A percentile compares a stretch with the other conserved stretches of the same genome.
Conservation (phyloP, 768 basidiomycete species). For the Auricularia heimuer region DNA sequence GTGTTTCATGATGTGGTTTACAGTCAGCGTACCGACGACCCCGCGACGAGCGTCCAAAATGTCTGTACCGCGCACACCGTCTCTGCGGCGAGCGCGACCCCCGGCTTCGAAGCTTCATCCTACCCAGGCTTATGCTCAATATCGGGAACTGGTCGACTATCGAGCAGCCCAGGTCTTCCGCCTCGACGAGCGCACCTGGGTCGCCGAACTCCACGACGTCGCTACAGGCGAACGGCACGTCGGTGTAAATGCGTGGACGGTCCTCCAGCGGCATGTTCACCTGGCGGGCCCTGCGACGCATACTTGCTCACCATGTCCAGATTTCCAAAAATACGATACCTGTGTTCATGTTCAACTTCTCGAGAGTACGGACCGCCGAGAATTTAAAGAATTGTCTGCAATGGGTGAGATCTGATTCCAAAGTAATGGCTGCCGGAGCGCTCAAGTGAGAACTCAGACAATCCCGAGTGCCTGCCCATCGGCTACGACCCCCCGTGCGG, state of each 20-base stretch:
- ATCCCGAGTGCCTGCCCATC: too few species aligned
- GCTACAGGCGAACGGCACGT: background rate
- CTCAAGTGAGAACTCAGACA: too few species aligned
- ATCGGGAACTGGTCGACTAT: background rate
- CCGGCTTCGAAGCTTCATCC: background rate
- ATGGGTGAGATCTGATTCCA: too few species aligned
- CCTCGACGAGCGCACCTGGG: background rate
- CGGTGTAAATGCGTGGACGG: background rate
- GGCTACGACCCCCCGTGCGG: too few species aligned
- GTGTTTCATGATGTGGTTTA: too few species aligned
- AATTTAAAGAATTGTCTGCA: too few species aligned
- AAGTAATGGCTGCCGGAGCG: too few species aligned
- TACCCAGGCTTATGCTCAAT: background rate
- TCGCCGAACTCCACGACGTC: background rate
- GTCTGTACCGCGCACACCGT: background rate
- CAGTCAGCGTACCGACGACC: too few species aligned
- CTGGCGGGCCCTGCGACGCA: background rate
- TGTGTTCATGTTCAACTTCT: background rate
- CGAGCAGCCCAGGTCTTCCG: background rate
- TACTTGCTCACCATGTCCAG: background rate
- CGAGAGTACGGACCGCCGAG: background rate
- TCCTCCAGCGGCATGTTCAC: background rate
- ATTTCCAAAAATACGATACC: background rate
- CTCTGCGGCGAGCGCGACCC: background rate
- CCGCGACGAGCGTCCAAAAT: too few species aligned